These are phyloP conservation scores for Penicillium sp. DNA, from an alignment of 2,329 filamentous ascomycete genomes.

Conservation along the genomic window DNA sequence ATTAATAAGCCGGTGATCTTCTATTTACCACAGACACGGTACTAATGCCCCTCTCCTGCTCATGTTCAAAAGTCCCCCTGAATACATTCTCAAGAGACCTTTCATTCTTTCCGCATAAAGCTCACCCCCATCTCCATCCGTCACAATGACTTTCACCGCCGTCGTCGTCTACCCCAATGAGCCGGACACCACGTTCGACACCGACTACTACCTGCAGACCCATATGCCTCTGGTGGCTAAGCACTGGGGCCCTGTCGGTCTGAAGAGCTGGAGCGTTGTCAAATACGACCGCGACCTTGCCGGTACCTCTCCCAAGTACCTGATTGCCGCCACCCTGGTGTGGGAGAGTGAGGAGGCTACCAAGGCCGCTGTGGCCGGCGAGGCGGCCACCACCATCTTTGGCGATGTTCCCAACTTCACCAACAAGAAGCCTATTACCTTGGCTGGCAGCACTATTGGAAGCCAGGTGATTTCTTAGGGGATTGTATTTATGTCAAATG, in stretches of 20 bases:
- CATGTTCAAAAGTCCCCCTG: background rate
- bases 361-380: constrained; percentile 10
- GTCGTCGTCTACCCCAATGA: constrained; percentile 26
- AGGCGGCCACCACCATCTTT: constrained; percentile 14
- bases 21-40: background rate
- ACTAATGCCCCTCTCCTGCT: background rate
- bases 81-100: background rate
- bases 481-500: background rate
- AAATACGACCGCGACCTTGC: constrained; percentile 19
- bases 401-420: constrained; percentile 28
- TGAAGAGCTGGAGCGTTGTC: constrained; percentile 20
- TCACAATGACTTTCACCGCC: constrained; percentile 20
- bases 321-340: constrained; percentile 17
- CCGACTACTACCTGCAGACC: constrained; percentile 24
- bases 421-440: constrained; percentile 22
- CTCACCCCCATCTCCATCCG: background rate
- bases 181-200: constrained; percentile 21
- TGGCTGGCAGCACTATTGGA: constrained; percentile 12
- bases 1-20: constrained; percentile 1
- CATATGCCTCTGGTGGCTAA: constrained; percentile 27
- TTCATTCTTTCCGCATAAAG: background rate
- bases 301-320: constrained; percentile 19
- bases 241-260: constrained; percentile 19
- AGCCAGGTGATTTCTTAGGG: background rate
- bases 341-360: constrained; percentile 22